Evolutionary conservation across 768 basidiomycete species (phyloP).

Genomic region (Rhizopogon vinicolor): DNA sequence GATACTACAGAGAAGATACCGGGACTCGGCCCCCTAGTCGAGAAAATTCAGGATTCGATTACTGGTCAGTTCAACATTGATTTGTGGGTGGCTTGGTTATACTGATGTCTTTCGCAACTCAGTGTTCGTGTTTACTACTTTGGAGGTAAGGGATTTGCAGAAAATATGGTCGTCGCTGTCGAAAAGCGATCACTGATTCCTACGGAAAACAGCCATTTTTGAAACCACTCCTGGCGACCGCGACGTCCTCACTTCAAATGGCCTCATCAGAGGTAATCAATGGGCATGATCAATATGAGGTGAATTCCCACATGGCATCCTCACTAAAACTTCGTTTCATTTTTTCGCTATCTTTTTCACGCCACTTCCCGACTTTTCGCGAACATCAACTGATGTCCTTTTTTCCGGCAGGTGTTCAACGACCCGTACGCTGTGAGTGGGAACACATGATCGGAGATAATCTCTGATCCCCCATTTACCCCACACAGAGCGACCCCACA

Average conservation of each 20-base stretch:
- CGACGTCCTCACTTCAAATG: conserved; percentile 54
- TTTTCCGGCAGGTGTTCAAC: conserved; percentile 55
- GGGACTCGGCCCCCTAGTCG: conserved; percentile 66
- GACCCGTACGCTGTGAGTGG: conserved; percentile 66
- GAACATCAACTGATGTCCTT: background rate
- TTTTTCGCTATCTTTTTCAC: background rate
- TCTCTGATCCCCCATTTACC: conserved; percentile 6
- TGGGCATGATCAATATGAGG: conserved; percentile 78
- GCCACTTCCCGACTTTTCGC: background rate
- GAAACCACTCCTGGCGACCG: conserved; percentile 70
- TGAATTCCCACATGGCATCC: conserved; percentile 7
- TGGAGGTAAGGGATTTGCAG: conserved; percentile 50
- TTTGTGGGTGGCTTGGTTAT: background rate
- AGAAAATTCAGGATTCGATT: conserved; percentile 74
- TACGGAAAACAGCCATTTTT: conserved; percentile 58
- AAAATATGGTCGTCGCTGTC: background rate
- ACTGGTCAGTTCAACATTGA: conserved; percentile 37
- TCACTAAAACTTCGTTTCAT: background rate
- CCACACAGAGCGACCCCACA: conserved; percentile 71
- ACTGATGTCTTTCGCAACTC: conserved; percentile 9
- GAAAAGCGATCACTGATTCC: background rate
- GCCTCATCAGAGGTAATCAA: conserved; percentile 78
- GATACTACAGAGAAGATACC: conserved; percentile 68
- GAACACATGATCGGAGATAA: conserved; percentile 10
- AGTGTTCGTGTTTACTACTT: conserved; percentile 81